phyloP scores from a whole-genome alignment of 805 yeast genomes.

The Saccharomycopsis microspora region DNA sequence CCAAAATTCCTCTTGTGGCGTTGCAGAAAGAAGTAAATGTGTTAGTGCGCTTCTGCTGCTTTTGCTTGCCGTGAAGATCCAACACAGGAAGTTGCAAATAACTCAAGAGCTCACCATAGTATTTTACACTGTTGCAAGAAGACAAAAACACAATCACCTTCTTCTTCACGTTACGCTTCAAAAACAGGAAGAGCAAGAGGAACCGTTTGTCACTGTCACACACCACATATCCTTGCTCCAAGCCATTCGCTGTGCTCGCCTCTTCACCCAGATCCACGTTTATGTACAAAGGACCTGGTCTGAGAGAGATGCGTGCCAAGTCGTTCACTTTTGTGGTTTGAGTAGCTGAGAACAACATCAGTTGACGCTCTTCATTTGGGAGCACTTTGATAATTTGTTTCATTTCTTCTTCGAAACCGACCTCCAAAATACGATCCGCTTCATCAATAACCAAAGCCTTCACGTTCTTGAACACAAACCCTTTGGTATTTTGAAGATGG shows the following conservation, averaged over 20 bases:
- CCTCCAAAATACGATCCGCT: slow-evolving; percentile 95
- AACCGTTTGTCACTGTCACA: slow-evolving; percentile 95
- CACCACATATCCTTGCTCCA: slow-evolving; percentile 97
- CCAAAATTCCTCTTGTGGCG: slow-evolving; percentile 84
- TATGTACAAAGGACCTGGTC: slow-evolving; percentile 88
- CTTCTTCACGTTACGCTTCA: slow-evolving; percentile 87
- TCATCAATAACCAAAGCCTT: slow-evolving; percentile 93
- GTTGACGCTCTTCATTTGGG: slow-evolving; percentile 87
- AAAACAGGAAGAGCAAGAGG: slow-evolving; percentile 77
- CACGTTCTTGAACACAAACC: slow-evolving; percentile 87
- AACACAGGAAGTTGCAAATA: slow-evolving; percentile 95
- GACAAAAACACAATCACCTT: slow-evolving; percentile 90
- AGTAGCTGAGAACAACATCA: slow-evolving; percentile 98
- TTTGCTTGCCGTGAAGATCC: slow-evolving; percentile 95
- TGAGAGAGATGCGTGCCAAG: slow-evolving; percentile 88
- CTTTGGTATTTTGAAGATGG: slow-evolving; percentile 91
- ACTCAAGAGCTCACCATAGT: slow-evolving; percentile 87
- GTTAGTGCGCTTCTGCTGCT: slow-evolving; percentile 96
- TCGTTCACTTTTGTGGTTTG: slow-evolving; percentile 99
- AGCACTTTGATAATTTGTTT: slow-evolving; percentile 87
- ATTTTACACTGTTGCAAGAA: slow-evolving; percentile 94
- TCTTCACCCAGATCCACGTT: slow-evolving; percentile 82
- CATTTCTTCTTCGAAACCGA: slow-evolving; percentile 99
- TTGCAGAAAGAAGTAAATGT: slow-evolving; percentile 97
- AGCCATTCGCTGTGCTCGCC: slow-evolving; percentile 87